phyloP scores from a whole-genome alignment of 2,329 filamentous ascomycete genomes.

The Sclerotinia spermophila region DNA sequence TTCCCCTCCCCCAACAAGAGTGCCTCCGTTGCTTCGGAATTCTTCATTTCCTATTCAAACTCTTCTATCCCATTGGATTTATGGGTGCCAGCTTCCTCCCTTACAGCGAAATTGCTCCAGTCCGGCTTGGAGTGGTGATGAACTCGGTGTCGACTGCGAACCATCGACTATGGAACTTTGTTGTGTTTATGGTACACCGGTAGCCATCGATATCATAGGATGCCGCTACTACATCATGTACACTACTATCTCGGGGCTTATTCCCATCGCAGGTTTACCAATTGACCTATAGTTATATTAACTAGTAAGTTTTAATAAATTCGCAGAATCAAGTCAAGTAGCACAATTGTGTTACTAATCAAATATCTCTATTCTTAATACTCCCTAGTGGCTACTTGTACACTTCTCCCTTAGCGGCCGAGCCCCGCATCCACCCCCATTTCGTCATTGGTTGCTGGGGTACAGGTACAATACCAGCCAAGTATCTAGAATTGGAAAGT shows the following conservation, averaged over 20 bases:
- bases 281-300: too few relatives aligned
- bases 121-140: background rate
- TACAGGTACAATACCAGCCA: background rate
- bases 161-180: background rate
- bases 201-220: background rate
- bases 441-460: constrained; percentile 5
- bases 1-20: background rate
- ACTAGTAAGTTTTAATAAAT: too few relatives aligned
- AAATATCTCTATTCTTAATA: too few relatives aligned
- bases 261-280: background rate
- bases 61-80: background rate
- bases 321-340: too few relatives aligned
- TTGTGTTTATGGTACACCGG: background rate
- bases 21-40: background rate
- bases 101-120: background rate
- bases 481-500: background rate
- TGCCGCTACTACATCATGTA: background rate
- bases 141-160: background rate
- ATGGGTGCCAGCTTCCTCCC: background rate
- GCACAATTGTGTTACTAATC: too few relatives aligned
- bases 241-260: background rate
- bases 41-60: background rate
- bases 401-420: background rate
- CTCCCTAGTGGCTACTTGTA: too few relatives aligned
- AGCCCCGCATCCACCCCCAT: background rate